Conservation (phyloP, 352 stramenopile species). For the Phytophthora lateralis region DNA sequence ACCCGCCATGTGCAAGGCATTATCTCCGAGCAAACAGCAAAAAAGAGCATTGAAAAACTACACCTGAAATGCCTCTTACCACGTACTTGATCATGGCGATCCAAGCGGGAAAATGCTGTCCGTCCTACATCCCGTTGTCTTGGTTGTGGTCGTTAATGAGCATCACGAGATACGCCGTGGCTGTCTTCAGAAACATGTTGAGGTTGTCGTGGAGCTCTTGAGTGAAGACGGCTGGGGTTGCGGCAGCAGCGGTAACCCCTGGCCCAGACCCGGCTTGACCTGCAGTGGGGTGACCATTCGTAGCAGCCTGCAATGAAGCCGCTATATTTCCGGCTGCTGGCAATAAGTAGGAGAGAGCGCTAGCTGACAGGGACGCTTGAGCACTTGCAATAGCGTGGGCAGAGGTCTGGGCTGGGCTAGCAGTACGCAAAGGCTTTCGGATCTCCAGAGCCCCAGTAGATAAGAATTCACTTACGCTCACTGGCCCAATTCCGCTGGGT, state of each 20-base stretch:
- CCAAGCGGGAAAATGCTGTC: too few species aligned
- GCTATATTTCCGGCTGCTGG: constrained; percentile 27
- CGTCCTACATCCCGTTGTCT: constrained; percentile 7
- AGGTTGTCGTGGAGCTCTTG: constrained; percentile 43
- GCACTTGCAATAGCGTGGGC: constrained; percentile 27
- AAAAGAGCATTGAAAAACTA: neutral
- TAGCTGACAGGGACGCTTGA: constrained; percentile 29
- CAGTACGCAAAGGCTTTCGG: neutral
- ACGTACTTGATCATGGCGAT: neutral
- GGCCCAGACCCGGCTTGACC: neutral
- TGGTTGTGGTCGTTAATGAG: constrained; percentile 44
- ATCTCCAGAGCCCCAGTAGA: constrained; percentile 19
- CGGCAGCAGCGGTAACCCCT: neutral
- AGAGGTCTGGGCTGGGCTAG: constrained; percentile 15
- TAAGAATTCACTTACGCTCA: constrained; percentile 29
- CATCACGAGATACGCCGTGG: constrained; percentile 46
- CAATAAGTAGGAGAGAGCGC: constrained; percentile 39
- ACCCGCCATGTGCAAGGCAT: too few species aligned
- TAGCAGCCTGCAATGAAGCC: constrained; percentile 12
- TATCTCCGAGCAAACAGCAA: neutral
- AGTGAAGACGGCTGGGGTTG: constrained; percentile 26
- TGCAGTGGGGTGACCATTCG: constrained; percentile 8
- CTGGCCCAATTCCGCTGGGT: constrained; percentile 12
- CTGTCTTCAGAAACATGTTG: constrained; percentile 49
- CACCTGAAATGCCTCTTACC: neutral